Evolutionary conservation across 805 yeast genomes (phyloP), one percentile per base, ranked within the genome.

Genomic region (Dipodascus geniculatus): DNA sequence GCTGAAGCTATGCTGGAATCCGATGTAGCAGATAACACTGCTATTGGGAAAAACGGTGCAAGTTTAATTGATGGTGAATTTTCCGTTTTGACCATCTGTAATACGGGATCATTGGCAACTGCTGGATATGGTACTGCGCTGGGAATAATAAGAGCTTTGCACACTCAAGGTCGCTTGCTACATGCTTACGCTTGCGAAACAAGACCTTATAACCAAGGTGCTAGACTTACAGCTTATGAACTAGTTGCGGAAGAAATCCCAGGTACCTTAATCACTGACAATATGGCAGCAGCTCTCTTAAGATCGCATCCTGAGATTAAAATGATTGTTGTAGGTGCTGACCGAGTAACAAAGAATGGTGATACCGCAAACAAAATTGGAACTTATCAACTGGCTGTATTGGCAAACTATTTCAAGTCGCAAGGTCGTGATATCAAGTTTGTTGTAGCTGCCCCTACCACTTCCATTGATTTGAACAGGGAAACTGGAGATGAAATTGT

Each of bases 331-430:
- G 96, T 87, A 2, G 99, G 99, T 48, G 96, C 98, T 14, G 99
- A 91, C 65, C 78, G 99, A 66, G 85, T 91, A 42, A 97, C 90
- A 2, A 74, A 76, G 24, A 91, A 91, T 65, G 99, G 99, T 52
- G 99, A 91, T 65, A 82, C 96, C 28, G 98, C 98, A 1, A 91
- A 91, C 71, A 91, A 91, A 71, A 91, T 91, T 51, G 99, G 99
- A 22, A 93, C 98, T 0, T 87, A 81, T 69, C 97, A 90, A 70
- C 71, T 91, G 58, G 85, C 97, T 0, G 73, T 83, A 11, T 71
- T 88, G 55, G 83, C 95, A 19, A 77, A 82, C 55, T 78, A 78
- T 52, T 38, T 38, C 20, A 38, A 38, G 14, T n/a, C 20, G 4
- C 44, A 38, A 38, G 44, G 44, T 17, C 77, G 77, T 53, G 82